phyloP scores from a whole-genome alignment of 169 alveolate genomes.

The Cryptosporidium xiaoi region DNA sequence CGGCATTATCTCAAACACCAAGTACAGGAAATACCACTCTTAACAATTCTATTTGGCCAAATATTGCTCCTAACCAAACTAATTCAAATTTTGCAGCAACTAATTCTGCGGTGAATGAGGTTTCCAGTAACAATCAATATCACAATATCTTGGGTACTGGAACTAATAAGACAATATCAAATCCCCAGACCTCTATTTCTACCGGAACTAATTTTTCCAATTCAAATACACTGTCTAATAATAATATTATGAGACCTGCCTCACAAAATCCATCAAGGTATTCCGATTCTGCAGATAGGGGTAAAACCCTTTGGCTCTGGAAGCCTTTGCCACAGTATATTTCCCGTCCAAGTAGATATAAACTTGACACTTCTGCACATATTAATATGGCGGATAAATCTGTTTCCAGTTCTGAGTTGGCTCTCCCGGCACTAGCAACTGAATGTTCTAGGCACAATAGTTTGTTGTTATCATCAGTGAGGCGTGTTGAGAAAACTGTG shows the following conservation, averaged over 20 bases:
- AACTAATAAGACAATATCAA: neutral
- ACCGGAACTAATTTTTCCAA: neutral
- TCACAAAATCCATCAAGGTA: neutral
- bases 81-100: neutral
- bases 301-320: constrained; percentile 69
- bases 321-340: constrained; percentile 68
- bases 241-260: neutral
- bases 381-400: neutral
- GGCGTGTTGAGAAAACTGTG: constrained; percentile 30
- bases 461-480: constrained; percentile 44
- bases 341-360: constrained; percentile 42
- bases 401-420: constrained; percentile 15
- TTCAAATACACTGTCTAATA: constrained; percentile 5
- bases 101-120: neutral
- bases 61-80: neutral
- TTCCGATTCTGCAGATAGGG: constrained; percentile 56
- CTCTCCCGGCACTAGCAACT: constrained; percentile 70
- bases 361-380: constrained; percentile 13
- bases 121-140: constrained; percentile 8
- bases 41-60: neutral
- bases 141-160: constrained; percentile 27
- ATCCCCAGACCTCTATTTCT: constrained; percentile 5
- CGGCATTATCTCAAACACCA: constrained; percentile 5
- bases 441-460: constrained; percentile 65
- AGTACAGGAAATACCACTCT: neutral